Base-by-base conservation (phyloP, 148 eudicot species). In the Chenopodium quinoa region DNA sequence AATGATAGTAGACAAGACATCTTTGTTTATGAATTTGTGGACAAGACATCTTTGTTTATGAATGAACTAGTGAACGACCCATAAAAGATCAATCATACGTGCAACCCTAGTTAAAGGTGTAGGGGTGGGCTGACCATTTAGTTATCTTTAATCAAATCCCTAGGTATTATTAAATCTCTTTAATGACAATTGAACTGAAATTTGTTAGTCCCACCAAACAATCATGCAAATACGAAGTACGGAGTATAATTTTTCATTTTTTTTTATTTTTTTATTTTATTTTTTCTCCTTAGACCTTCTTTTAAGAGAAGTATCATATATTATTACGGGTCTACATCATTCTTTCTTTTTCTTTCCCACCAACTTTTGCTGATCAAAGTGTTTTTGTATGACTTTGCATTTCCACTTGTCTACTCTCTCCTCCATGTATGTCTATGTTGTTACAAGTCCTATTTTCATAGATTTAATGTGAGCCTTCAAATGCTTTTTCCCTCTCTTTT, bases 301-400 rank as follows among this genome's bases (percentile, higher is more conserved):
- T 79, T 50, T 10, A 68, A 52, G 23, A 32, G 73, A 50, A 80
- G 34, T 34, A 46, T 71, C 75, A 66, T 77, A 72, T 10, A 22
- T 81, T 82, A 58, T 80, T 69, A 40, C 0, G 87, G 86, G 81
- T 80, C 85, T 79, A 27, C 50, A 64, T 71, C 73, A 37, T 40
- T 40, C 82, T 66, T 37, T 81, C 83, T 87, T 85, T 82, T 77
- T 71, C 77, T 58, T 40, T 54, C 78, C 71, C 82, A 75, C 83
- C 85, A 85, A 60, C 73, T 64, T 80, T 83, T 86, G 83, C 79
- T 62, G 77, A 80, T 76, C 81, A 76, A 84, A 80, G 81, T 84
- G 69, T 37, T 76, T 76, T 71, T 56, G 50, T 69, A 76, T 67
- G 48, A 80, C 50, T 76, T 64, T 81, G 71, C 84, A 72, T 69